Evolutionary conservation across 441 rosid genomes (phyloP).

Genomic region (Cnidoscolus chayamansa): DNA sequence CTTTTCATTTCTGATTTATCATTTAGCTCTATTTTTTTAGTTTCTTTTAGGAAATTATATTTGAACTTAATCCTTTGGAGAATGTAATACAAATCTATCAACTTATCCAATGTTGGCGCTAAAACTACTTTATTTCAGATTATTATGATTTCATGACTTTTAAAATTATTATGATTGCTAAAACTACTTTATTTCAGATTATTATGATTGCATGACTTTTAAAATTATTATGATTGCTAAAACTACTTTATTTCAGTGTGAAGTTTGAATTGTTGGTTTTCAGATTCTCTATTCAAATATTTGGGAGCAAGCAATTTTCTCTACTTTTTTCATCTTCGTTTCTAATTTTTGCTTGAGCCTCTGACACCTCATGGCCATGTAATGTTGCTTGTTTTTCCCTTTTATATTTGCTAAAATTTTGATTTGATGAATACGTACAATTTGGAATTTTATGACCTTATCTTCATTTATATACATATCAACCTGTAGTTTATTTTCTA

Average conservation of each 20-base stretch:
- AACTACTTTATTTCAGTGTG: neutral
- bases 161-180: neutral
- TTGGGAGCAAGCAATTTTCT: constrained; percentile 4
- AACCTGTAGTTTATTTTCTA: neutral
- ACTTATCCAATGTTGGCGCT: neutral
- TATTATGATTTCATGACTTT: neutral
- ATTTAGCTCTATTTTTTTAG: neutral
- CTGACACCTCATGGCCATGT: neutral
- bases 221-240: neutral
- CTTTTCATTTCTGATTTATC: neutral
- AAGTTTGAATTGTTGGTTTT: neutral
- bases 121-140: neutral
- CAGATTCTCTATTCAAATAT: neutral
- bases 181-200: neutral
- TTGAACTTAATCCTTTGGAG: neutral
- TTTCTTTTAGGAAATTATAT: neutral
- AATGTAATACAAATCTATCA: neutral
- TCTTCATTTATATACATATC: neutral
- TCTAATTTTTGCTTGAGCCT: constrained; percentile 6
- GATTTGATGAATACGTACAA: neutral
- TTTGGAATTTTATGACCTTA: neutral
- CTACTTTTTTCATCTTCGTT: neutral
- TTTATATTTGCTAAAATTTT: constrained; percentile 3
- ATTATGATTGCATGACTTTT: neutral
- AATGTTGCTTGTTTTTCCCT: neutral